Conservation (phyloP, 345 rosid genomes). For the Cardamine resedifolia region DNA sequence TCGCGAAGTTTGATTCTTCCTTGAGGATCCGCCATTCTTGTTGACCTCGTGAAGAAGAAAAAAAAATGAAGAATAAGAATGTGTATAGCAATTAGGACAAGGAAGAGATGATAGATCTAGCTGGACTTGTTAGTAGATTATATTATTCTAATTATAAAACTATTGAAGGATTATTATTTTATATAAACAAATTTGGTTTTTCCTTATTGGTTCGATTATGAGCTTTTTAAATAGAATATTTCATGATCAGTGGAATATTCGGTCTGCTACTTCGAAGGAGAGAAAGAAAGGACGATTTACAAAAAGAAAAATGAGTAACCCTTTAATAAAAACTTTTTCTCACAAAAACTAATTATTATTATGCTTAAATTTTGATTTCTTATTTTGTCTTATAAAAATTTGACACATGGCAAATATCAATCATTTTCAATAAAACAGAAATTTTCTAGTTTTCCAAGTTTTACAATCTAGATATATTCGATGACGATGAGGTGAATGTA, state of each 20-base stretch:
- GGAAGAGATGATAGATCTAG: slow-evolving; percentile 18
- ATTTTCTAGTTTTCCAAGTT: background rate
- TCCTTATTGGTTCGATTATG: slow-evolving; percentile 20
- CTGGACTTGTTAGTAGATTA: slow-evolving; percentile 19
- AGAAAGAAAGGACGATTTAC: background rate
- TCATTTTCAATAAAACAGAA: background rate
- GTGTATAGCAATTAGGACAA: slow-evolving; percentile 28
- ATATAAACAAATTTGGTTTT: background rate
- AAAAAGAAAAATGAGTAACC: background rate
- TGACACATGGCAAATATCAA: background rate
- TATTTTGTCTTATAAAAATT: background rate
- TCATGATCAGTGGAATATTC: slow-evolving; percentile 27
- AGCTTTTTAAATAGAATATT: slow-evolving; percentile 10
- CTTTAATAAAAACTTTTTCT: background rate
- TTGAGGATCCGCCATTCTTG: slow-evolving; percentile 28
- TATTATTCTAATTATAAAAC: slow-evolving; percentile 5
- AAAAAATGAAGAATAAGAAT: background rate
- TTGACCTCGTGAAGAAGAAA: slow-evolving; percentile 23
- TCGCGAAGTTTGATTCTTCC: slow-evolving; percentile 62
- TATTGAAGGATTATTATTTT: background rate
- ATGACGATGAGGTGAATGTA: background rate
- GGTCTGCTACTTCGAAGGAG: background rate
- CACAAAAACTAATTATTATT: background rate
- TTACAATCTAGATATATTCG: background rate
- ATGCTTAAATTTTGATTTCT: background rate